phyloP scores from a whole-genome alignment of 805 yeast species.

The Lachancea thermotolerans region DNA sequence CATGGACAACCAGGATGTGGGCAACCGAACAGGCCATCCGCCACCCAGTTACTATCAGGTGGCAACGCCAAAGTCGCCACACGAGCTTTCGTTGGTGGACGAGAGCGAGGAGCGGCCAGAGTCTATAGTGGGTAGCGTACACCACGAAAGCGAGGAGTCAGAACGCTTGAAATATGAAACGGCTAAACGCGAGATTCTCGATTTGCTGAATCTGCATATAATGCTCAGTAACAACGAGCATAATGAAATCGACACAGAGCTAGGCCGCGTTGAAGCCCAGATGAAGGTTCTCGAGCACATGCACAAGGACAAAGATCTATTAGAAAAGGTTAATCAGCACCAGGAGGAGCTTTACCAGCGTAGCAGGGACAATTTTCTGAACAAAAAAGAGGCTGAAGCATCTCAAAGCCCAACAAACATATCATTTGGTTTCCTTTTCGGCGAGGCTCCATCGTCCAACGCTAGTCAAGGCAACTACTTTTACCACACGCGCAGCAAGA shows the following conservation, averaged over 20 bases:
- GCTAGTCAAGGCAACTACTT: constrained; percentile 8
- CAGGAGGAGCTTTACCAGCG: constrained; percentile 9
- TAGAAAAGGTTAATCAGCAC: constrained; percentile 18
- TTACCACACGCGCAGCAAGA: constrained; percentile 32
- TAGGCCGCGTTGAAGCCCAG: constrained; percentile 52
- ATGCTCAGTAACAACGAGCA: constrained; percentile 53
- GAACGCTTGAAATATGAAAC: constrained; percentile 26
- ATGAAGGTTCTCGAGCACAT: constrained; percentile 43
- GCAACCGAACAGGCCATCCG: constrained; percentile 6
- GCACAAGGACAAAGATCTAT: constrained; percentile 30
- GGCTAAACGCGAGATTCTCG: constrained; percentile 31
- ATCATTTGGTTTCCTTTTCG: neutral
- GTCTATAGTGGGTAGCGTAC: constrained; percentile 4
- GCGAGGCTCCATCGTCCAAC: constrained; percentile 12
- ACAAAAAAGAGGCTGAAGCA: constrained; percentile 26
- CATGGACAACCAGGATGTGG: constrained; percentile 9
- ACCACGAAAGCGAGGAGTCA: constrained; percentile 24
- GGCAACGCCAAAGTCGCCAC: constrained; percentile 40
- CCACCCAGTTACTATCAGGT: constrained; percentile 31
- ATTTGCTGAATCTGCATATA: constrained; percentile 54
- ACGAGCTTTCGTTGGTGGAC: constrained; percentile 29
- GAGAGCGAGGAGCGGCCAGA: constrained; percentile 16
- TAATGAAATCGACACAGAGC: constrained; percentile 44
- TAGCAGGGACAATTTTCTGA: neutral
- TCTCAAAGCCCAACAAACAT: neutral